Evolutionary conservation across 495 filamentous ascomycete species (phyloP).

Genomic region (Hypoxylon intermedium): DNA sequence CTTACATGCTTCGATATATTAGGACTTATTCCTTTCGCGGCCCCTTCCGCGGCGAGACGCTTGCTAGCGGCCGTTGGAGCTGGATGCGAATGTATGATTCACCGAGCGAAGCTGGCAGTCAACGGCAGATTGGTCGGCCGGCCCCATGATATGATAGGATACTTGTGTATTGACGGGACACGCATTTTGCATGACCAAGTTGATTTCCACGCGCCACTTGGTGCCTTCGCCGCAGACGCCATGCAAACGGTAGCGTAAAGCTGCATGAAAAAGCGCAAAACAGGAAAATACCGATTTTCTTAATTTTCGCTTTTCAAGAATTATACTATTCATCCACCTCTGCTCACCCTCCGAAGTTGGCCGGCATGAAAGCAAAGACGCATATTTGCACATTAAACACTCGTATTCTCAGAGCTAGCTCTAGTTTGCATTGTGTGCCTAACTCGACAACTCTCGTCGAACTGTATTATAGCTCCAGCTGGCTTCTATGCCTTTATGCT

Average conservation of each 20-base stretch:
- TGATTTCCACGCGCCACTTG: constrained; percentile 9
- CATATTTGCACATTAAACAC: background rate
- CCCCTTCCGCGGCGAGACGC: background rate
- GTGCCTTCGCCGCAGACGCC: background rate
- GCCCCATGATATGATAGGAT: too few relatives aligned
- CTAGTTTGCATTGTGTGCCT: background rate
- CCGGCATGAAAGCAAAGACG: background rate
- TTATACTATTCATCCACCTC: too few relatives aligned
- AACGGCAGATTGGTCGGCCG: too few relatives aligned
- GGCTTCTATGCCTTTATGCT: too few relatives aligned
- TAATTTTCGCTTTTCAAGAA: too few relatives aligned
- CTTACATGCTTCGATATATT: background rate
- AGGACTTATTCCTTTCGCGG: constrained; percentile 7
- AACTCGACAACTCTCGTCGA: background rate
- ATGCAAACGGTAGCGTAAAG: constrained; percentile 1
- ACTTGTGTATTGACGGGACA: background rate
- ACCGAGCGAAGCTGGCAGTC: too few relatives aligned
- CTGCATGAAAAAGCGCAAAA: constrained; percentile 10
- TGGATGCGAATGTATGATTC: too few relatives aligned
- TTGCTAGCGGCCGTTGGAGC: constrained; percentile 7
- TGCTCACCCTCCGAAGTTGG: too few relatives aligned
- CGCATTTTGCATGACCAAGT: background rate
- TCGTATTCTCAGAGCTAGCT: background rate
- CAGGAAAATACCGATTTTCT: background rate
- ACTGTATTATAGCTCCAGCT: background rate